These are phyloP conservation scores for Boletales sp. DNA, from an alignment of 768 basidiomycete genomes.

Conservation along the genomic window DNA sequence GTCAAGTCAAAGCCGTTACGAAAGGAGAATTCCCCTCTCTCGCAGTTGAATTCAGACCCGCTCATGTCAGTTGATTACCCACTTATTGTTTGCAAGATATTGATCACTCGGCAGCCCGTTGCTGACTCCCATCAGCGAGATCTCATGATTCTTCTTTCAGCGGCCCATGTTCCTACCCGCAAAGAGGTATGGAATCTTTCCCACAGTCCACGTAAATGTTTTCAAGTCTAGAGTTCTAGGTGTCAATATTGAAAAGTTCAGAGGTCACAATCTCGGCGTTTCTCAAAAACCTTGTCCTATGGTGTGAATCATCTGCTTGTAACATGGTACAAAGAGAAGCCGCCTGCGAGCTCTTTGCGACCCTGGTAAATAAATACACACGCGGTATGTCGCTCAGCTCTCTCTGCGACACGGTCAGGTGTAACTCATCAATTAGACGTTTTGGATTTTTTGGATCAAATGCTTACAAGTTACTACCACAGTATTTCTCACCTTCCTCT, in stretches of 20 bases:
- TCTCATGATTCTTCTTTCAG: slow-evolving; percentile 62
- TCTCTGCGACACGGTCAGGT: background rate
- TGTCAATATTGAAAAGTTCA: slow-evolving; percentile 22
- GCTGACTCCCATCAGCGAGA: slow-evolving; percentile 48
- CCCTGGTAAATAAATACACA: slow-evolving; percentile 75
- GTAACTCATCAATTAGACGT: slow-evolving; percentile 36
- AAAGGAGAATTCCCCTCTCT: slow-evolving; percentile 48
- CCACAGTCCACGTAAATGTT: background rate
- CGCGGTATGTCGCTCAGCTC: slow-evolving; percentile 43
- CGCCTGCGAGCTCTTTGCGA: slow-evolving; percentile 54
- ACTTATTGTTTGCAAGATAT: background rate
- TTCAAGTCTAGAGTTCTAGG: slow-evolving; percentile 34
- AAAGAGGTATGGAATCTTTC: slow-evolving; percentile 50
- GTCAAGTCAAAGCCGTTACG: slow-evolving; percentile 46
- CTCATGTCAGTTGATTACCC: slow-evolving; percentile 39
- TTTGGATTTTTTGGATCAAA: slow-evolving; percentile 40
- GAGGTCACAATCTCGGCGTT: slow-evolving; percentile 41
- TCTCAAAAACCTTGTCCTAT: slow-evolving; percentile 51
- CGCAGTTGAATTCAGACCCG: slow-evolving; percentile 41
- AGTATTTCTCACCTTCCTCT: slow-evolving; percentile 25
- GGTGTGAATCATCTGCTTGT: slow-evolving; percentile 51
- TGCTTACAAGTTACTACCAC: slow-evolving; percentile 48
- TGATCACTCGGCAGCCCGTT: slow-evolving; percentile 12
- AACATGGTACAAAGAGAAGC: slow-evolving; percentile 52
- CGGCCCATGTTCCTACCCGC: slow-evolving; percentile 59